Conservation (phyloP, 2,329 filamentous ascomycete genomes). For the Teratosphaeria gauchensis region DNA sequence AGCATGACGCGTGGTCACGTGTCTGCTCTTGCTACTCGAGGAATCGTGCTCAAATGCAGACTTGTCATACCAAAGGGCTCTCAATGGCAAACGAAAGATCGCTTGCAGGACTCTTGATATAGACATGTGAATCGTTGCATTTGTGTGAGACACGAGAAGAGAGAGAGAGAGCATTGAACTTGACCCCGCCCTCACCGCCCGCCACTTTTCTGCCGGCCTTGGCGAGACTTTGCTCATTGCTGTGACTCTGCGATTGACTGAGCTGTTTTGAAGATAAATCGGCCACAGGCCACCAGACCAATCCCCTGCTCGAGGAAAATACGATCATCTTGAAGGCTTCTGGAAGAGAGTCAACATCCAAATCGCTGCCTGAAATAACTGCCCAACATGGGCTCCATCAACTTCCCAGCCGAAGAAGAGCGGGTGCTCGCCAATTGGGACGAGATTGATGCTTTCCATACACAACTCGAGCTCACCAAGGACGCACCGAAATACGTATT, state of each 20-base stretch:
- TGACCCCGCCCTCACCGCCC: background rate
- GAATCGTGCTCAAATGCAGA: too few species aligned
- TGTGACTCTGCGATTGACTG: background rate
- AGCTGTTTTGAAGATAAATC: background rate
- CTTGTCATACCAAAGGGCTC: too few species aligned
- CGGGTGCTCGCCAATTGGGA: slow-evolving; percentile 75
- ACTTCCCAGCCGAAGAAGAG: slow-evolving; percentile 90
- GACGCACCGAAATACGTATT: slow-evolving; percentile 83
- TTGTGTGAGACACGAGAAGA: background rate
- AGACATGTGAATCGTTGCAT: too few species aligned
- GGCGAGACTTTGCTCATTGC: background rate
- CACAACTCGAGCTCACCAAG: slow-evolving; percentile 76
- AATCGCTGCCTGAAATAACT: slow-evolving; percentile 2
- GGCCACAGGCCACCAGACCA: background rate
- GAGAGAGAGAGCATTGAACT: background rate
- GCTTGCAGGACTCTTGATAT: too few species aligned
- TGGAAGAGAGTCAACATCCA: background rate
- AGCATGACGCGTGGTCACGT: background rate
- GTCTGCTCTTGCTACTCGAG: too few species aligned
- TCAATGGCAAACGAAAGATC: too few species aligned
- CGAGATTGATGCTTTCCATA: slow-evolving; percentile 83
- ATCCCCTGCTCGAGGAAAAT: background rate
- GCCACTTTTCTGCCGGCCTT: background rate
- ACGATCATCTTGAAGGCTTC: background rate
- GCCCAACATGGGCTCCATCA: slow-evolving; percentile 40